Evolutionary conservation across 2,329 filamentous ascomycete genomes (phyloP).

Genomic region (Cadophora sp.): DNA sequence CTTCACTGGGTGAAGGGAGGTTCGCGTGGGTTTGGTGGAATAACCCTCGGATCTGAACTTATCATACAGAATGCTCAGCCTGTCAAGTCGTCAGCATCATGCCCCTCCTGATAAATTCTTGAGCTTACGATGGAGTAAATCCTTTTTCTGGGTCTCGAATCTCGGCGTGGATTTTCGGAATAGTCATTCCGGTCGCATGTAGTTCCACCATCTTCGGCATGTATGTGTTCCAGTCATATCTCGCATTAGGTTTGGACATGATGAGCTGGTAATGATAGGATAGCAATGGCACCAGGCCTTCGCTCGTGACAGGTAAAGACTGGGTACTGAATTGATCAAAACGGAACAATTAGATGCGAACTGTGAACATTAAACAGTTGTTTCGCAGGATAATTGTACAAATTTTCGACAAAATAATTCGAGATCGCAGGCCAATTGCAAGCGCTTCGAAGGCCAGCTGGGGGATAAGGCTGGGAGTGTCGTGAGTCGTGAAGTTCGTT

Average conservation of each 20-base stretch:
- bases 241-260: conserved; percentile 16
- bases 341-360: background rate
- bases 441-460: background rate
- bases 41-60: conserved; percentile 27
- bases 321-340: background rate
- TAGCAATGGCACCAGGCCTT: conserved; percentile 13
- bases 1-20: background rate
- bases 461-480: conserved; percentile 4
- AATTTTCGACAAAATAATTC: background rate
- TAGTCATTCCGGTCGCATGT: conserved; percentile 25
- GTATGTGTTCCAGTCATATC: conserved; percentile 29
- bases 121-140: conserved; percentile 30
- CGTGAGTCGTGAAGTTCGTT: conserved; percentile 9
- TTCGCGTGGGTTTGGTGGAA: background rate
- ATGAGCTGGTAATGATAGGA: conserved; percentile 13
- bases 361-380: background rate
- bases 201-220: conserved; percentile 29
- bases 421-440: background rate
- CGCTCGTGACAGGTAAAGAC: conserved; percentile 12
- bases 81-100: background rate
- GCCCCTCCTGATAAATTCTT: background rate
- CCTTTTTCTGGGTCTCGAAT: conserved; percentile 23
- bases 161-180: conserved; percentile 28
- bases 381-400: background rate
- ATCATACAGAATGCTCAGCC: conserved; percentile 23